phyloP scores from a whole-genome alignment of 805 yeast genomes.

The Candida hispaniensis region DNA sequence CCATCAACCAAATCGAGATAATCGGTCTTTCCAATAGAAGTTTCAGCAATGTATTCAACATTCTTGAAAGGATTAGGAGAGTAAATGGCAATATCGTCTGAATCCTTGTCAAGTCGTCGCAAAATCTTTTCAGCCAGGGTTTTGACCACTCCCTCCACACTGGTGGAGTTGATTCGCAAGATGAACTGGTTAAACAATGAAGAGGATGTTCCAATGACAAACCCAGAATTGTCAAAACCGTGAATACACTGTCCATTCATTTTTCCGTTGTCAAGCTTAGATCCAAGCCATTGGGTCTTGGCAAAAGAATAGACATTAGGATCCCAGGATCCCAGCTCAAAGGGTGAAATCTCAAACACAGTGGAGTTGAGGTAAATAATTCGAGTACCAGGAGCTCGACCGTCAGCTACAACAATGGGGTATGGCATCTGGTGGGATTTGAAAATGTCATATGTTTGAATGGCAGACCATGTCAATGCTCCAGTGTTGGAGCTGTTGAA shows the following conservation, averaged over 20 bases:
- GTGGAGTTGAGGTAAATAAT: conserved; percentile 60
- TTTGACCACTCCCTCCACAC: conserved; percentile 38
- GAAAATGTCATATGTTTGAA: conserved; percentile 53
- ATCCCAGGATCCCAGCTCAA: conserved; percentile 83
- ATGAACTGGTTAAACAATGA: conserved; percentile 63
- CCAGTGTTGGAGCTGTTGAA: conserved; percentile 58
- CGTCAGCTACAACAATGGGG: conserved; percentile 50
- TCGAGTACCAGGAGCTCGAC: conserved; percentile 36
- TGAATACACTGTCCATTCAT: conserved; percentile 44
- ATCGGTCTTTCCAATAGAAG: conserved; percentile 32
- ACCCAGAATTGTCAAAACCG: conserved; percentile 77
- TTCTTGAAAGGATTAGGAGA: conserved; percentile 61
- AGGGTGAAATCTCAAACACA: conserved; percentile 43
- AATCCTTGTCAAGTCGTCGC: conserved; percentile 35
- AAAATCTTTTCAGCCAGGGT: conserved; percentile 40
- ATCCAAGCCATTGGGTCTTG: conserved; percentile 59
- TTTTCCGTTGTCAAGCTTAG: conserved; percentile 49
- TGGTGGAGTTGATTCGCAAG: conserved; percentile 45
- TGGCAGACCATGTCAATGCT: conserved; percentile 45
- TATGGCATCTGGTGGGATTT: conserved; percentile 55
- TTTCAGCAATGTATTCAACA: conserved; percentile 30
- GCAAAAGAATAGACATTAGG: conserved; percentile 57
- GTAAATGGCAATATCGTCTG: conserved; percentile 59
- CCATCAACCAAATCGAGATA: conserved; percentile 54
- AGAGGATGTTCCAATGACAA: conserved; percentile 72